Evolutionary conservation across 441 rosid genomes (phyloP).

Genomic region (Jatropha multifida): DNA sequence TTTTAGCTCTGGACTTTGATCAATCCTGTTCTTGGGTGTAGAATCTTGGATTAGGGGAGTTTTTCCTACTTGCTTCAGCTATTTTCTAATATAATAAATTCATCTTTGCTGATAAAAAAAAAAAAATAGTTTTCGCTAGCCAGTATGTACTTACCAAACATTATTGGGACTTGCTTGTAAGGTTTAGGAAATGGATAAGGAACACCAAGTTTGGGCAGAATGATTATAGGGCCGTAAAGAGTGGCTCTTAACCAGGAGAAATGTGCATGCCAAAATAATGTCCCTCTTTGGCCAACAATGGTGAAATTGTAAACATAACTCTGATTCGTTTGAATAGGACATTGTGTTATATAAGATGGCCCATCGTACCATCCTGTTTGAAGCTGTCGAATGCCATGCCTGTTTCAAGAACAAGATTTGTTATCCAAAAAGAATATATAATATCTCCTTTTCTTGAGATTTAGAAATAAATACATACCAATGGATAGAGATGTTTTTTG

Average conservation of each 20-base stretch:
- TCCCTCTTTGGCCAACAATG: slow-evolving; percentile 62
- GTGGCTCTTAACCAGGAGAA: slow-evolving; percentile 61
- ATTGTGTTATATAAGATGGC: slow-evolving; percentile 61
- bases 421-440: neutral
- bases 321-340: slow-evolving; percentile 61
- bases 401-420: neutral
- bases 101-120: too few relatives aligned
- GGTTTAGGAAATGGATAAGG: slow-evolving; percentile 64
- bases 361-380: slow-evolving; percentile 73
- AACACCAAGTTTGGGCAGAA: slow-evolving; percentile 47
- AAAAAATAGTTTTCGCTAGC: neutral
- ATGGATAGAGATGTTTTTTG: slow-evolving; percentile 42
- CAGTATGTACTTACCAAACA: slow-evolving; percentile 42
- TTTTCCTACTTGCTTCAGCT: too few relatives aligned
- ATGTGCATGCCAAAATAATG: slow-evolving; percentile 71
- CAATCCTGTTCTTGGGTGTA: too few relatives aligned
- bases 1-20: too few relatives aligned
- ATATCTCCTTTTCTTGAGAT: neutral
- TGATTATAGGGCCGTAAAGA: slow-evolving; percentile 55
- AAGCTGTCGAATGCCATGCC: slow-evolving; percentile 68
- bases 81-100: too few relatives aligned
- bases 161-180: slow-evolving; percentile 53
- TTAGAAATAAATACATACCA: slow-evolving; percentile 30
- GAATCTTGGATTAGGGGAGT: too few relatives aligned
- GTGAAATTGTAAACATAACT: slow-evolving; percentile 64